A percentile compares a stretch with the other conserved stretches of the same genome.
Conservation (phyloP, 2,329 filamentous ascomycete genomes). For the Xylaria sp. region DNA sequence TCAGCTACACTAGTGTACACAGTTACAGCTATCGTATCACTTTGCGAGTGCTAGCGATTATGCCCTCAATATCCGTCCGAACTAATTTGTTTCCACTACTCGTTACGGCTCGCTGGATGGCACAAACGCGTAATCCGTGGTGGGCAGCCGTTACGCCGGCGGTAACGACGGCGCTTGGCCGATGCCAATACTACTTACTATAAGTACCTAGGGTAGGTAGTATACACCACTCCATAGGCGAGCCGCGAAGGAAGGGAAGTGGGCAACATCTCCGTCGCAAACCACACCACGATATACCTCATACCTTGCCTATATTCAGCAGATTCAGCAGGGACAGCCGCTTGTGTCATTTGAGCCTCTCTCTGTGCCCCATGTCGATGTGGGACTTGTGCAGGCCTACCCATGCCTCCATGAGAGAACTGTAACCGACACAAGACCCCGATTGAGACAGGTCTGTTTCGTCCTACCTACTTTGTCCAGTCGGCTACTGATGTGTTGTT, state of each 20-base stretch:
- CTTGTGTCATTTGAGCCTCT: slow-evolving; percentile 35
- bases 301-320: slow-evolving; percentile 26
- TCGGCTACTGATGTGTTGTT: slow-evolving; percentile 20
- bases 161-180: slow-evolving; percentile 27
- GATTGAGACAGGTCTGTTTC: slow-evolving; percentile 42
- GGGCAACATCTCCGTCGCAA: background rate
- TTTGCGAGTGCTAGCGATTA: slow-evolving; percentile 20
- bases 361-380: slow-evolving; percentile 19
- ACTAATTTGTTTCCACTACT: background rate
- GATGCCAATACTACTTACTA: background rate
- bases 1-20: no score
- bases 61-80: background rate
- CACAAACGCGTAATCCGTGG: background rate
- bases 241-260: background rate
- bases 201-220: background rate
- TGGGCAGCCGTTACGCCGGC: background rate
- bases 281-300: background rate
- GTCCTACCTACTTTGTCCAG: slow-evolving; percentile 13
- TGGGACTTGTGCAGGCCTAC: slow-evolving; percentile 17
- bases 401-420: slow-evolving; percentile 30
- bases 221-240: background rate
- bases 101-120: background rate
- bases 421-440: slow-evolving; percentile 44
- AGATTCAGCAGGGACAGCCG: slow-evolving; percentile 16
- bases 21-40: background rate